Conservation (phyloP, 352 stramenopile species). For the Globisporangium alternatum region DNA sequence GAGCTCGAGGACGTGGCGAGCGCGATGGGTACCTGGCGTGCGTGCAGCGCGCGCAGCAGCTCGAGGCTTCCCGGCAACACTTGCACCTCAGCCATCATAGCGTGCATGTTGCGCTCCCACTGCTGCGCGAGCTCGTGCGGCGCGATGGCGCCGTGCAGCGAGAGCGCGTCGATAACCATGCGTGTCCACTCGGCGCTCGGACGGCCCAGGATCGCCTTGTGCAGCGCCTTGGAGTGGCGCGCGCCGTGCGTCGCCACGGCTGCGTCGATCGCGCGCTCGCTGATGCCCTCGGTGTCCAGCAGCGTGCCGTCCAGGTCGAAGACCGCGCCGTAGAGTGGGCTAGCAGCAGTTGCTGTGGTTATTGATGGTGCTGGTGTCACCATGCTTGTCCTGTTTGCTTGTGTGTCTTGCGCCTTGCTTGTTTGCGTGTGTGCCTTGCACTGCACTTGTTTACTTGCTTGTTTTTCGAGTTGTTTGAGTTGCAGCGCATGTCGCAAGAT, state of each 20-base stretch:
- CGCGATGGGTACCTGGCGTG: conserved; percentile 52
- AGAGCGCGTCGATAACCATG: conserved; percentile 61
- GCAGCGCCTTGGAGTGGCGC: conserved; percentile 53
- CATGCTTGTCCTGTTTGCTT: background rate
- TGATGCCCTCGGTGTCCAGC: conserved; percentile 79
- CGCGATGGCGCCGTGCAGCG: conserved; percentile 36
- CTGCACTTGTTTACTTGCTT: background rate
- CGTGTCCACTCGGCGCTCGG: conserved; percentile 67
- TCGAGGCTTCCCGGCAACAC: conserved; percentile 55
- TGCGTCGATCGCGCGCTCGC: conserved; percentile 51
- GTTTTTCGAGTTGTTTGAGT: background rate
- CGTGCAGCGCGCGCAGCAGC: conserved; percentile 43
- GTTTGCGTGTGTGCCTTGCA: background rate
- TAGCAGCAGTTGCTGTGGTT: conserved; percentile 20
- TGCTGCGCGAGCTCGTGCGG: conserved; percentile 56
- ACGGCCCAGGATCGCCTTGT: conserved; percentile 74
- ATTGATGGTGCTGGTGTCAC: background rate
- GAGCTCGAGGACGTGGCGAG: conserved; percentile 71
- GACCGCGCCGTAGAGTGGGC: conserved; percentile 45
- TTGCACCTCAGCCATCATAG: conserved; percentile 50
- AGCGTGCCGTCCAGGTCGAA: conserved; percentile 86
- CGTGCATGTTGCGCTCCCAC: conserved; percentile 58
- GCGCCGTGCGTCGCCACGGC: conserved; percentile 54
- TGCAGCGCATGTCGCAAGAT: background rate
- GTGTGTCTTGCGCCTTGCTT: background rate